These are phyloP conservation scores for Tephrocybe sp. DNA, from an alignment of 768 basidiomycete genomes.

Conservation along the genomic window DNA sequence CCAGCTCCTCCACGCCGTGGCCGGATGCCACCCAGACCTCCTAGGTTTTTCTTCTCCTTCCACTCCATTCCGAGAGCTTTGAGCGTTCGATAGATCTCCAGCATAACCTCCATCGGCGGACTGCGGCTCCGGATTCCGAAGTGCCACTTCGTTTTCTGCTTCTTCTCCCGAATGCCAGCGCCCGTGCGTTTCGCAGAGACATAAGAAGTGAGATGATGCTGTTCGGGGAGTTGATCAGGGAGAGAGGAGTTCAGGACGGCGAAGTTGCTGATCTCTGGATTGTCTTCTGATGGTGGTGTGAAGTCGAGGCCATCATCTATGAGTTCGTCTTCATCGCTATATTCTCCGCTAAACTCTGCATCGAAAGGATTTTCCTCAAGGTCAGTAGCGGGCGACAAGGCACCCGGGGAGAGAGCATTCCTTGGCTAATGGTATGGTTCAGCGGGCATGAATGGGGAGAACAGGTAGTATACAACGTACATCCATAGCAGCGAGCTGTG, in stretches of 20 bases:
- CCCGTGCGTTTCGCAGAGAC: conserved; percentile 53
- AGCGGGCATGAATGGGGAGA: not conserved
- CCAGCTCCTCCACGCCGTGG: conserved; percentile 33
- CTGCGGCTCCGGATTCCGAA: conserved; percentile 94
- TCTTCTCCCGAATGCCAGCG: conserved; percentile 50
- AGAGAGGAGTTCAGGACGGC: conserved; percentile 90
- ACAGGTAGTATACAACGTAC: conserved; percentile 47
- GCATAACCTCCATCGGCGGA: conserved; percentile 99
- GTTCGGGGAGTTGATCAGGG: conserved; percentile 59
- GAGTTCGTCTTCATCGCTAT: conserved; percentile 43
- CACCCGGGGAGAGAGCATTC: conserved; percentile 64
- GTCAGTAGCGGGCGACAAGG: conserved; percentile 60
- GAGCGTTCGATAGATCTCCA: conserved; percentile 94
- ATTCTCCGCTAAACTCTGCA: conserved; percentile 64
- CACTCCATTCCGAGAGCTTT: conserved; percentile 94
- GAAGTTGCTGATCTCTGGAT: conserved; percentile 61
- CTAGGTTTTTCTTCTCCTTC: conserved; percentile 85
- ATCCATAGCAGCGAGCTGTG: conserved; percentile 76
- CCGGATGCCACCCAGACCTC: conserved; percentile 62
- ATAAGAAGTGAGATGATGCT: conserved; percentile 72
- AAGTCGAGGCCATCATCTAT: conserved; percentile 40
- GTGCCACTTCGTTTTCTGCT: conserved; percentile 90
- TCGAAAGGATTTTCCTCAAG: conserved; percentile 82
- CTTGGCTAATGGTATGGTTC: conserved; percentile 50
- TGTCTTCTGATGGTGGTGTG: conserved; percentile 21